Evolutionary conservation across 2,329 filamentous ascomycete species (phyloP), one percentile per base, ranked within the genome.

Genomic region (Aspergillus awamori): DNA sequence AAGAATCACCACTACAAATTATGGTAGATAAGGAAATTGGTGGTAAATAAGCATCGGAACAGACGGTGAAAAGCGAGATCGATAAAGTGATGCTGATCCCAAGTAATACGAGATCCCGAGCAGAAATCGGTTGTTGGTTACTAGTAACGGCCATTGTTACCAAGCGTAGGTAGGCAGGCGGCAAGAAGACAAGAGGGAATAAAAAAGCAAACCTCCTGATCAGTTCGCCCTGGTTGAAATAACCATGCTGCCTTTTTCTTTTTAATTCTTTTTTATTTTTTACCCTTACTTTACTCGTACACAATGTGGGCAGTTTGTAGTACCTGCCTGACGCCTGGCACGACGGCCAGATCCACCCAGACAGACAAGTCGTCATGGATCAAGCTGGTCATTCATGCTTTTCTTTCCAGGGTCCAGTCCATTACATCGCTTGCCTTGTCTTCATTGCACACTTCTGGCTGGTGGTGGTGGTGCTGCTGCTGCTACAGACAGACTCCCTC

Each of bases 71-170:
- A 11, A 41, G n/a, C 20, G 13, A 38, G 30, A 45, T 55, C 53
- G 38, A 55, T 49, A 49, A 55, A 55, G 53, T 45, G 38, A 55
- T 55, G 53, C 53, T 55, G 53, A 55, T 55, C 53, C 33, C 53
- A 17, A 13, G 47, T 58, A 58, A 58, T 58, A 58, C 47, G 56
- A 58, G 56, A 52, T 51, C 17, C 22, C 51, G 13, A 15, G 55
- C 36, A 45, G 33, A 36, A 36, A 13, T 4, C 13, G 13, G 33
- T 36, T 36, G 33, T 13, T 36, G 33, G 33, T 36, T 13, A 36
- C 33, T 36, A 11, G 33, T 36, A 36, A 36, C 33, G 33, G 33
- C 33, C 33, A 36, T 36, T 36, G 11, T 36, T 36, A 36, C 33
- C 33, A 15, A 36, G 11, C 11, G 11, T 36, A 36, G 28, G 28